Percentiles rank a stretch among this genome's conserved stretches.
Evolutionary conservation across 1,139 yeast genomes (phyloP).

Genomic region (Pichia sp.): DNA sequence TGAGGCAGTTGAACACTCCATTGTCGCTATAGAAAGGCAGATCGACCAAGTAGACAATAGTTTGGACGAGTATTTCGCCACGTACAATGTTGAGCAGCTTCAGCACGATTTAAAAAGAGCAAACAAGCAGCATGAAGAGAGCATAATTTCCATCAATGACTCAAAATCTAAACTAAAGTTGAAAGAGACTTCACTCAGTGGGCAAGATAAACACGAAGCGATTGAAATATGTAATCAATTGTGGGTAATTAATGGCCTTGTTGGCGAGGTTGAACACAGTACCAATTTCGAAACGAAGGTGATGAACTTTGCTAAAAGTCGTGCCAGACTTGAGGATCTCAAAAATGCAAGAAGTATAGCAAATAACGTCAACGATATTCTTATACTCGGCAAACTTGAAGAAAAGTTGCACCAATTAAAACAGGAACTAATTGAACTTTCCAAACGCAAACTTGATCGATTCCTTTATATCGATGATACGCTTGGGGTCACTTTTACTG

Average conservation of each 20-base stretch:
- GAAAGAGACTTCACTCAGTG: background rate
- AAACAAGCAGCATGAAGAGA: no score
- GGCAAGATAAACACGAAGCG: constrained; percentile 13
- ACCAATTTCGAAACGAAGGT: constrained; percentile 1
- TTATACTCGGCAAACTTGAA: constrained; percentile 66
- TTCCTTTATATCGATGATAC: constrained; percentile 14
- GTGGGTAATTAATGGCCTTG: constrained; percentile 23
- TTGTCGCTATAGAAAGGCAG: no score
- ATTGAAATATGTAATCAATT: constrained; percentile 24
- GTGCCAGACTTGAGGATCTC: constrained; percentile 13
- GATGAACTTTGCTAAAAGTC: constrained; percentile 13
- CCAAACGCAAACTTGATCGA: constrained; percentile 9
- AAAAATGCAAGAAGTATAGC: background rate
- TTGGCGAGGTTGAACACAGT: constrained; percentile 15
- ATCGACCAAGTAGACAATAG: constrained; percentile 4
- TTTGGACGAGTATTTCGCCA: constrained; percentile 4
- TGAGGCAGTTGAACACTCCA: no score
- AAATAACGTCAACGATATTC: constrained; percentile 26
- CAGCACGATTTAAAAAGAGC: background rate
- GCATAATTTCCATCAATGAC: background rate
- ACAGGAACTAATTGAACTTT: constrained; percentile 4
- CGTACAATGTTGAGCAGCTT: constrained; percentile 7
- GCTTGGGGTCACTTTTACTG: constrained; percentile 9
- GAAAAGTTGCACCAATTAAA: constrained; percentile 59
- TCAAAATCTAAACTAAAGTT: background rate